These are phyloP conservation scores for Oryza glumipatula DNA, from an alignment of 176 grass and related monocot species.

Conservation along the genomic window DNA sequence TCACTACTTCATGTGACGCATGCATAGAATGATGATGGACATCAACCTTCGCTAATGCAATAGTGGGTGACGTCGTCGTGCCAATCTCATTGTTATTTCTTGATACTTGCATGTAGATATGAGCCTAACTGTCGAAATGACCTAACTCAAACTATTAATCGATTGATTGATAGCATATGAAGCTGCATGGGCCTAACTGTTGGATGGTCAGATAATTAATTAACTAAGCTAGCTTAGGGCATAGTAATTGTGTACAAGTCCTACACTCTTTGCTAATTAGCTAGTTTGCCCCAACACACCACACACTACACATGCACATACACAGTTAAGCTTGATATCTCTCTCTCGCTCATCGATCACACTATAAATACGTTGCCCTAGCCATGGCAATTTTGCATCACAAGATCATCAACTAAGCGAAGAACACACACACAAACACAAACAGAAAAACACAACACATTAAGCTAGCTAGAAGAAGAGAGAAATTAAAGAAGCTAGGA, in stretches of 20 bases:
- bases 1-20: neutral
- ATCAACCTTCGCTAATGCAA: neutral
- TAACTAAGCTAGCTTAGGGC: neutral
- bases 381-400: slow-evolving; percentile 24
- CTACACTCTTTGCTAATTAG: slow-evolving; percentile 18
- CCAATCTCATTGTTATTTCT: neutral
- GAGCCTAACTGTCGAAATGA: neutral
- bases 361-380: slow-evolving; percentile 44
- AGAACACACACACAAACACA: neutral
- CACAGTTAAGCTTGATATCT: neutral
- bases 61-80: neutral
- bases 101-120: neutral
- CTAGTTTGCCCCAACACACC: neutral
- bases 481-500: neutral
- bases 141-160: neutral
- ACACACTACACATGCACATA: neutral
- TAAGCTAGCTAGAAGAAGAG: neutral
- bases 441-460: neutral
- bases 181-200: slow-evolving; percentile 22
- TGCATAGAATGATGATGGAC: neutral
- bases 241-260: slow-evolving; percentile 18
- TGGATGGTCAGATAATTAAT: neutral
- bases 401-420: neutral
- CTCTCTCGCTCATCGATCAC: slow-evolving; percentile 12
- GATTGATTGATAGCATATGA: neutral